Conservation (phyloP, 441 rosid genomes). For the Erodium trifolium region DNA sequence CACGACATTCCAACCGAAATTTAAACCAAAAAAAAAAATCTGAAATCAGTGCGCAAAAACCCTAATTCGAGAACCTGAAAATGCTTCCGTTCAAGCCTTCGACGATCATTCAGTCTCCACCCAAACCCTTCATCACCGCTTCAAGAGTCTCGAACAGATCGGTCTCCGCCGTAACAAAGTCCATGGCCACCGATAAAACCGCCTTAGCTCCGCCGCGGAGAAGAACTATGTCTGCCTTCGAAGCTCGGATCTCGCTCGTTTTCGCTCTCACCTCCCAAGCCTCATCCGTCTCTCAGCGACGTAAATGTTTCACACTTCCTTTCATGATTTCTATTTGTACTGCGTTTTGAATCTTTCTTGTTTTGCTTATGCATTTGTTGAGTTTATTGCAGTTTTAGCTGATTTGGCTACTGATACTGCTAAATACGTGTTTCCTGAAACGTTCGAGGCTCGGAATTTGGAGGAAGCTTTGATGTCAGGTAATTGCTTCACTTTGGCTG, state of each 20-base stretch:
- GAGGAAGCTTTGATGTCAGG: constrained; percentile 91
- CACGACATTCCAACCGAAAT: neutral
- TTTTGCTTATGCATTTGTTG: neutral
- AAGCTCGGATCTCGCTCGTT: constrained; percentile 67
- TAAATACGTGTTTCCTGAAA: constrained; percentile 62
- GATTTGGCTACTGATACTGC: constrained; percentile 62
- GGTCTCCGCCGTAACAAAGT: constrained; percentile 22
- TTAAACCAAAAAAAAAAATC: neutral
- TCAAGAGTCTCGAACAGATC: constrained; percentile 1
- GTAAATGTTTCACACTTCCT: constrained; percentile 34
- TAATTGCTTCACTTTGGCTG: constrained; percentile 11
- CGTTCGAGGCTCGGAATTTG: constrained; percentile 47
- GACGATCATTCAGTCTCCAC: constrained; percentile 18
- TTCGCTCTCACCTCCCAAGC: constrained; percentile 15
- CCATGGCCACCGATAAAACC: constrained; percentile 28
- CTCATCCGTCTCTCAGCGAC: neutral
- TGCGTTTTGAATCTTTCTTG: neutral
- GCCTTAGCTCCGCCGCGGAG: constrained; percentile 29
- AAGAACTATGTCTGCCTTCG: constrained; percentile 43
- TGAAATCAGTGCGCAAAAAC: neutral
- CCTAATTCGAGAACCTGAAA: neutral
- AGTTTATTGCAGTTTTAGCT: constrained; percentile 2
- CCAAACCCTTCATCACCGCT: constrained; percentile 11
- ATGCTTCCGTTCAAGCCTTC: constrained; percentile 28
- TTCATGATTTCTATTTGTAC: neutral